Conservation (phyloP, 495 filamentous ascomycete genomes). For the Hypomontagnella monticulosa region DNA sequence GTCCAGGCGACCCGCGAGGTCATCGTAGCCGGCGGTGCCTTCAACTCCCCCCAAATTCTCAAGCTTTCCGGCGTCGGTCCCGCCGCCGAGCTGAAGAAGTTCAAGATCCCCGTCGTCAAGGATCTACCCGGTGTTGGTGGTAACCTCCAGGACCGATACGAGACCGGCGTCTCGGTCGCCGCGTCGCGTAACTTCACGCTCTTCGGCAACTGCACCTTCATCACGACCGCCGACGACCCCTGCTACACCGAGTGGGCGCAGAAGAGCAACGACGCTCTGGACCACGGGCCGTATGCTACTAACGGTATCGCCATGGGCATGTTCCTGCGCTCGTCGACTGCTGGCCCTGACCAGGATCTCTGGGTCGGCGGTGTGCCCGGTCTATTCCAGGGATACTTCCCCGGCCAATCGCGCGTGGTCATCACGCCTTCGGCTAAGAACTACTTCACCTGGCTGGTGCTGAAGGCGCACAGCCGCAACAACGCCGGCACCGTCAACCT, state of each 20-base stretch:
- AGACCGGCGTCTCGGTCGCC: slow-evolving; percentile 59
- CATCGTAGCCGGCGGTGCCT: slow-evolving; percentile 68
- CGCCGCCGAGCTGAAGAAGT: slow-evolving; percentile 52
- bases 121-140: slow-evolving; percentile 70
- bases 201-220: slow-evolving; percentile 59
- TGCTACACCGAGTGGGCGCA: slow-evolving; percentile 61
- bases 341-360: slow-evolving; percentile 56
- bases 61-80: slow-evolving; percentile 72
- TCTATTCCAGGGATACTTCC: slow-evolving; percentile 64
- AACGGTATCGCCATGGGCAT: slow-evolving; percentile 59
- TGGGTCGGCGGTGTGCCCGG: slow-evolving; percentile 64
- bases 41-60: slow-evolving; percentile 71
- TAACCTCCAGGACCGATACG: slow-evolving; percentile 75
- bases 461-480: slow-evolving; percentile 65
- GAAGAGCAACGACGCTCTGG: slow-evolving; percentile 29
- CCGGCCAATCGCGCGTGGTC: slow-evolving; percentile 48
- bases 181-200: slow-evolving; percentile 54
- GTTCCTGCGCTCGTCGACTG: slow-evolving; percentile 55
- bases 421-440: slow-evolving; percentile 45
- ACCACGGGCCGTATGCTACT: slow-evolving; percentile 61
- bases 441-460: slow-evolving; percentile 59
- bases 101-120: slow-evolving; percentile 60
- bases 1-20: slow-evolving; percentile 66
- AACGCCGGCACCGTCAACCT: slow-evolving; percentile 62
- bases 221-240: slow-evolving; percentile 53